A percentile compares a stretch with the other conserved stretches of the same genome.
These are phyloP conservation scores for Asterophora parasitica DNA, from an alignment of 768 basidiomycete genomes.

Conservation along the genomic window DNA sequence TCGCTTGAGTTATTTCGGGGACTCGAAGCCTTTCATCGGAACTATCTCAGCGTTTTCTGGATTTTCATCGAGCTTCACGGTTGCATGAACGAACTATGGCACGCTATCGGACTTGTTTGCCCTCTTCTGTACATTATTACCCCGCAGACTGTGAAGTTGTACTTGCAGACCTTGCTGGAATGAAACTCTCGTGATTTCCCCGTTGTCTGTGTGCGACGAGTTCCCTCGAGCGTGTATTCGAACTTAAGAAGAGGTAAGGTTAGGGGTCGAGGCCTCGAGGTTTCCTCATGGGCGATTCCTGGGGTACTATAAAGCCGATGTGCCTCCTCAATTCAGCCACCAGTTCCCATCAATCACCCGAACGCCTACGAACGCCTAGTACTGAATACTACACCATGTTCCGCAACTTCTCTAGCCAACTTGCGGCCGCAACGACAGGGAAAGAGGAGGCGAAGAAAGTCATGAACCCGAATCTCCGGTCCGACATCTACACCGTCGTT, in stretches of 20 bases:
- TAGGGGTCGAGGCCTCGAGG: constrained; percentile 30
- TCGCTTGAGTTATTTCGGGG: constrained; percentile 67
- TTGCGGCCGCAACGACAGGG: constrained; percentile 28
- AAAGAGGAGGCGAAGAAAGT: constrained; percentile 35
- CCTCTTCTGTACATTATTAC: constrained; percentile 3
- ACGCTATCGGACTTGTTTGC: neutral
- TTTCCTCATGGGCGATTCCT: constrained; percentile 26
- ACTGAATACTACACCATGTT: constrained; percentile 33
- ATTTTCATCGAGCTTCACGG: constrained; percentile 55
- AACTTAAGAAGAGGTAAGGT: constrained; percentile 5
- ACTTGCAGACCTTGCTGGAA: neutral
- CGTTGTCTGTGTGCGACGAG: too few species aligned
- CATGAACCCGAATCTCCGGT: constrained; percentile 44
- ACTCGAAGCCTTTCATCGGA: constrained; percentile 68
- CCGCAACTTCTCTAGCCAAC: constrained; percentile 38
- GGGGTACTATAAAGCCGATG: constrained; percentile 13
- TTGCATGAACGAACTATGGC: constrained; percentile 30
- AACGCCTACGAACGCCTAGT: too few species aligned
- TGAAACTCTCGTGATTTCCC: neutral
- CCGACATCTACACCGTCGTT: constrained; percentile 45
- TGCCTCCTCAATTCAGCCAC: constrained; percentile 1
- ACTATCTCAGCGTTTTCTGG: constrained; percentile 60
- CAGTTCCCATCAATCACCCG: constrained; percentile 4
- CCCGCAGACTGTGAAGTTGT: neutral
- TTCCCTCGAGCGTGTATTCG: too few species aligned